Base-by-base conservation (phyloP, 768 basidiomycete genomes). In the Mycena pura region DNA sequence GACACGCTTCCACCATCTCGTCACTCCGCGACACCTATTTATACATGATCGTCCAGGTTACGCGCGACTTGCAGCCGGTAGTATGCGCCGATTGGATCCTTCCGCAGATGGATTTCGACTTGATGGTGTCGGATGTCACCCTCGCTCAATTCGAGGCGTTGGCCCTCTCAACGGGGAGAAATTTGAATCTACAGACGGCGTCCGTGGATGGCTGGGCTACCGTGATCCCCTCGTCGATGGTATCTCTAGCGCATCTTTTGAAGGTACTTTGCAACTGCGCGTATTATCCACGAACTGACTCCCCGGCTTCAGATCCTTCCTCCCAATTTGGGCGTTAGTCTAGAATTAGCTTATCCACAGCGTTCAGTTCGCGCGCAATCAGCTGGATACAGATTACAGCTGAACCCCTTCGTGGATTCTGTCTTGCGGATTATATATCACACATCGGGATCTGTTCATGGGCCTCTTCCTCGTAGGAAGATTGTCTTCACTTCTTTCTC, bases 401-500 rank as follows among this genome's bases (percentile, higher is more conserved):
- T 95, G 53, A 97, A 99, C 77, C 76, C 78, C 31, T 91, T 89
- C 69, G 91, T 95, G 60, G 92, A 99, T 74, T 81, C 89, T 2
- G 87, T 99, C 34, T 83, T 99, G 60, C 86, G 89, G 57, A 87
- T 87, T 48, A 89, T 98, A 54, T 95, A 93, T 73, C 83, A 87
- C 60, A 86, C 85, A 6, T 84, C 86, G 22, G 78, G 80, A 48
- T 75, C 77, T 48, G 72, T 80, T 25, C 85, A 85, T 27, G 81
- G 80, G 38, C 78, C 80, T 28, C 76, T 79, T 57, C 78, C 79
- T 47, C 87, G 91, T 55, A 82, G 95, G 48, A 90, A 90, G 66
- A 86, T 98, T 61, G 86, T 94, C n/a, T 95, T 99, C 72, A 89
- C 90, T 36, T 96, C 95, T 6, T 99, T 92, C 74, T 90, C 91